Evolutionary conservation across 2,329 filamentous ascomycete species (phyloP), one percentile per base, ranked within the genome.

Genomic region (Fusarium ambrosium): DNA sequence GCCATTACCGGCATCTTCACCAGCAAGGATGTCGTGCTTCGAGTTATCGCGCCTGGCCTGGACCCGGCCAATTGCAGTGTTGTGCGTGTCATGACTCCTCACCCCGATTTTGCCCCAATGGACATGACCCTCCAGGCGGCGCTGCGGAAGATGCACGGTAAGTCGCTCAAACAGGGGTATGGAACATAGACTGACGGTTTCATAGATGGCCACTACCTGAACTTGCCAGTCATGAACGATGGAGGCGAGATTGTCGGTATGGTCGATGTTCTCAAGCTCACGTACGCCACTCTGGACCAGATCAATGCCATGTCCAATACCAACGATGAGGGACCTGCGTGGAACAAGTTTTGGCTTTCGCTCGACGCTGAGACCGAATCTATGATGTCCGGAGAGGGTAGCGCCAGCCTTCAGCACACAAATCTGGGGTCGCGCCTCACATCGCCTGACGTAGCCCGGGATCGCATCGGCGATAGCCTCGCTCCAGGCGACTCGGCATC

Each of bases 321-420:
- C 48, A 96, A 98, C 81, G 95, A 91, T 78, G 97, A 99, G 85
- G 97, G 97, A 0, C 97, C 97, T 6, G 97, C 97, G 8, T 99
- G 97, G 97, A 98, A 98, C 87, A 99, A 98, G 85, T 99, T 99
- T 86, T 99, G 97, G 97, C 88, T 98, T 76, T 98, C 97, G 1
- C 92, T 99, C 79, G 91, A 98, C 83, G 92, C 97, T 79, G 96
- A 98, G 82, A 96, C 95, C 16, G 97, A 98, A 84, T 99, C 97
- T 3, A 93, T 98, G 89, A 92, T 98, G 83, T 99, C 97, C 69
- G 97, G 95, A 70, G 95, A 97, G 67, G 94, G 93, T 59, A 94
- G 93, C 80, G 92, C 92, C 79, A 92, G 94, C 78, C 88, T 91
- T 78, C 87, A 87, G 78, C 82, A 91, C 87, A 79, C 91, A 62